A percentile compares a stretch with the other conserved stretches of the same genome.
These are phyloP conservation scores for Plasmodium relictum DNA, from an alignment of 169 alveolate genomes.

Conservation along the genomic window DNA sequence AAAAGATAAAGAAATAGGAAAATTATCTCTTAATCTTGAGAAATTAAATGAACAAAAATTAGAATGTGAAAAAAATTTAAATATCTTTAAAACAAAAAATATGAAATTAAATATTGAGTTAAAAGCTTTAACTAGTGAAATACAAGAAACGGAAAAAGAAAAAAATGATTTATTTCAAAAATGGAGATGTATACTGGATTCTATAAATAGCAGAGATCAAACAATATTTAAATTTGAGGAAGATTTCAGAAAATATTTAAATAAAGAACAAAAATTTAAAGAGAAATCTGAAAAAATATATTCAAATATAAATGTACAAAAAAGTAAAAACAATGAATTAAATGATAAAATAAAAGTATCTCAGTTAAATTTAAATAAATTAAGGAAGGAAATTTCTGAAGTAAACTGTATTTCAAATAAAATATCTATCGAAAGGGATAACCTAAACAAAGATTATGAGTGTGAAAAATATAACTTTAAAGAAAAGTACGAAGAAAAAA, in stretches of 20 bases:
- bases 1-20: conserved; percentile 64
- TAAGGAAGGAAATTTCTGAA: conserved; percentile 14
- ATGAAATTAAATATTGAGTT: conserved; percentile 44
- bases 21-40: conserved; percentile 31
- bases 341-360: conserved; percentile 25
- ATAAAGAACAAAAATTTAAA: conserved; percentile 24
- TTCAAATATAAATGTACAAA: conserved; percentile 11
- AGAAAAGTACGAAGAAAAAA: conserved; percentile 70
- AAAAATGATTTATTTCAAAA: conserved; percentile 35
- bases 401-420: not conserved
- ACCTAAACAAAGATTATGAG: conserved; percentile 37
- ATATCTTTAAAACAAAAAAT: conserved; percentile 28
- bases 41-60: conserved; percentile 20
- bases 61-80: conserved; percentile 40
- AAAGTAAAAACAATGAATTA: conserved; percentile 10
- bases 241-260: conserved; percentile 24
- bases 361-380: conserved; percentile 15
- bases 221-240: conserved; percentile 58
- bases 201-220: conserved; percentile 46
- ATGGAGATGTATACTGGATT: conserved; percentile 41
- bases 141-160: conserved; percentile 39
- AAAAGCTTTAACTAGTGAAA: not conserved
- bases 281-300: conserved; percentile 18
- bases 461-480: conserved; percentile 12
- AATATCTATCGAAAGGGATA: conserved; percentile 5